phyloP scores from a whole-genome alignment of 306 rosid genomes.

The Quercus parvula region DNA sequence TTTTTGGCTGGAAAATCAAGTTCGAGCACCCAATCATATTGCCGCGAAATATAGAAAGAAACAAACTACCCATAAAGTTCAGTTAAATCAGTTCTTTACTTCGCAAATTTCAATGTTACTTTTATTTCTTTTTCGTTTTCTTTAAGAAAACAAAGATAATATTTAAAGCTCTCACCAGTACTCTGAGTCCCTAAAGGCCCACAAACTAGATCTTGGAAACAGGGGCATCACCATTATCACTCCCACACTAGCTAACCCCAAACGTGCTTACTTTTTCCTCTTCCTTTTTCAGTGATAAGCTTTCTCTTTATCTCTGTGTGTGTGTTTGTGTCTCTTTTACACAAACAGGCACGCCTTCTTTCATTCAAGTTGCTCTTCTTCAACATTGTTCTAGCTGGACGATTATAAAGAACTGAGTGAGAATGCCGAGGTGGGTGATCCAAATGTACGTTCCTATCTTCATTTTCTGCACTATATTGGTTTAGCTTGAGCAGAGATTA shows the following conservation, averaged over 20 bases:
- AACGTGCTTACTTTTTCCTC: not conserved
- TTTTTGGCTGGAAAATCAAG: too few relatives aligned
- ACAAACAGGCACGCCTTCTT: slow-evolving; percentile 11
- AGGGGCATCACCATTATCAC: slow-evolving; percentile 13
- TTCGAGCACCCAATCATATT: too few relatives aligned
- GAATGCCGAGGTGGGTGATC: not conserved
- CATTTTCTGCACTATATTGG: not conserved
- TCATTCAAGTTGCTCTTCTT: not conserved
- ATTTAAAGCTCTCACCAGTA: slow-evolving; percentile 2
- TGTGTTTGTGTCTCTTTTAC: not conserved
- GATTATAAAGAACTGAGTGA: not conserved
- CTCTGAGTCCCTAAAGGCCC: not conserved
- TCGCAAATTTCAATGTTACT: not conserved
- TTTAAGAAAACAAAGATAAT: not conserved
- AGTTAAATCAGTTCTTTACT: slow-evolving; percentile 20
- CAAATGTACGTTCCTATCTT: not conserved
- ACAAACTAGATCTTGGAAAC: slow-evolving; percentile 21
- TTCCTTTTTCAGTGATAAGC: not conserved
- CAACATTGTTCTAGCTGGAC: not conserved
- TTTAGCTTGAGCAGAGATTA: not conserved
- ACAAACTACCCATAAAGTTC: not conserved
- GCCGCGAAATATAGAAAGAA: not conserved
- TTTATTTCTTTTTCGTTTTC: not conserved
- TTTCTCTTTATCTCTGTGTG: not conserved
- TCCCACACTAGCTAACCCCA: slow-evolving; percentile 3